Evolutionary conservation across 2,329 filamentous ascomycete species (phyloP).

Genomic region (Arachnomyces sp.): DNA sequence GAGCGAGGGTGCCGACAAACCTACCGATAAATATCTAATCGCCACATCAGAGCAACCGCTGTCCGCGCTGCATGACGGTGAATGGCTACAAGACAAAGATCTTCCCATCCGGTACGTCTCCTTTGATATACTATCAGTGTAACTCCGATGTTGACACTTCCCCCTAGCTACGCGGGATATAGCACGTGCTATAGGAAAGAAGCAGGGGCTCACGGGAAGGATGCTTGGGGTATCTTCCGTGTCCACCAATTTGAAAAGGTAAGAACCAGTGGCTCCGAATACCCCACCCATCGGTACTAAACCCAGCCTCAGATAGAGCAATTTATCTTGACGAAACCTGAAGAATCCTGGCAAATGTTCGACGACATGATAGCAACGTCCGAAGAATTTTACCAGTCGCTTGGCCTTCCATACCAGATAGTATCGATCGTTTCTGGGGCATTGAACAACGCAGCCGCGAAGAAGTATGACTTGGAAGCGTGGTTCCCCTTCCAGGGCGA

Average conservation of each 20-base stretch:
- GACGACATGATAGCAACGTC: slow-evolving; percentile 86
- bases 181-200: slow-evolving; percentile 94
- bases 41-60: slow-evolving; percentile 93
- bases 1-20: slow-evolving; percentile 68
- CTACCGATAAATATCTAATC: slow-evolving; percentile 76
- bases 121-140: neutral
- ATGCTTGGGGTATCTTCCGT: slow-evolving; percentile 96
- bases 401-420: slow-evolving; percentile 82
- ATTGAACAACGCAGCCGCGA: slow-evolving; percentile 77
- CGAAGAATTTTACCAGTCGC: slow-evolving; percentile 89
- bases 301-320: slow-evolving; percentile 53
- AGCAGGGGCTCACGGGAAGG: slow-evolving; percentile 80
- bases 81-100: slow-evolving; percentile 80
- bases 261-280: slow-evolving; percentile 6
- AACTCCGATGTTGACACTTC: neutral
- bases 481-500: slow-evolving; percentile 96
- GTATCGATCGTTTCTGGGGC: slow-evolving; percentile 95
- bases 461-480: slow-evolving; percentile 94
- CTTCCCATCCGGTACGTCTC: slow-evolving; percentile 69
- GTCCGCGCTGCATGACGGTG: slow-evolving; percentile 82
- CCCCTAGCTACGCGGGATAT: slow-evolving; percentile 64
- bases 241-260: slow-evolving; percentile 97
- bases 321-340: slow-evolving; percentile 72
- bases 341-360: slow-evolving; percentile 87
- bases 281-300: neutral